Conservation (phyloP, 148 eudicot genomes). For the Rhododendron henanense region DNA sequence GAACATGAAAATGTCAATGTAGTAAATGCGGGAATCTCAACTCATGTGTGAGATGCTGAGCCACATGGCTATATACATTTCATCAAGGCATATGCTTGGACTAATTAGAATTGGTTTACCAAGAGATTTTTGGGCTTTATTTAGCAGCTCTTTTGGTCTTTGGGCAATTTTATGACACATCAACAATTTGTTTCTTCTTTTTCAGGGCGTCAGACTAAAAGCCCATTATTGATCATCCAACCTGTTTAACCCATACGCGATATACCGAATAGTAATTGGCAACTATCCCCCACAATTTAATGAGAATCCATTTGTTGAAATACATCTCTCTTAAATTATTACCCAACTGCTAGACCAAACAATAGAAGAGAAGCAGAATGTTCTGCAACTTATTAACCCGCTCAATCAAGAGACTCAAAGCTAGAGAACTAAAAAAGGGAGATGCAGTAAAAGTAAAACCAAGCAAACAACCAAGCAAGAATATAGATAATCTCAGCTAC, state of each 20-base stretch:
- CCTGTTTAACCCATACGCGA: not conserved
- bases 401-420: not conserved
- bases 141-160: not conserved
- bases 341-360: not conserved
- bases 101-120: not conserved
- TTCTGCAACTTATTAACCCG: not conserved
- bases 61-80: not conserved
- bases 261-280: not conserved
- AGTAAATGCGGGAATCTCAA: not conserved
- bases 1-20: not conserved
- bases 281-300: not conserved
- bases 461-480: not conserved
- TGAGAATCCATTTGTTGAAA: not conserved
- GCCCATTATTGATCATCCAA: not conserved
- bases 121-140: not conserved
- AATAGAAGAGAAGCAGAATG: not conserved
- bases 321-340: too few species aligned
- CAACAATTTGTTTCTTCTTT: not conserved
- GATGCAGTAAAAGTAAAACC: not conserved
- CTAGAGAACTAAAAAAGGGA: not conserved
- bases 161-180: not conserved
- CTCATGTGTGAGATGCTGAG: not conserved
- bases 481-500: not conserved
- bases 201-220: not conserved
- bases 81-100: not conserved